Percentiles rank a stretch among this genome's conserved stretches.
These are phyloP conservation scores for Xylaria sp. DNA, from an alignment of 2,329 filamentous ascomycete species.

Conservation along the genomic window DNA sequence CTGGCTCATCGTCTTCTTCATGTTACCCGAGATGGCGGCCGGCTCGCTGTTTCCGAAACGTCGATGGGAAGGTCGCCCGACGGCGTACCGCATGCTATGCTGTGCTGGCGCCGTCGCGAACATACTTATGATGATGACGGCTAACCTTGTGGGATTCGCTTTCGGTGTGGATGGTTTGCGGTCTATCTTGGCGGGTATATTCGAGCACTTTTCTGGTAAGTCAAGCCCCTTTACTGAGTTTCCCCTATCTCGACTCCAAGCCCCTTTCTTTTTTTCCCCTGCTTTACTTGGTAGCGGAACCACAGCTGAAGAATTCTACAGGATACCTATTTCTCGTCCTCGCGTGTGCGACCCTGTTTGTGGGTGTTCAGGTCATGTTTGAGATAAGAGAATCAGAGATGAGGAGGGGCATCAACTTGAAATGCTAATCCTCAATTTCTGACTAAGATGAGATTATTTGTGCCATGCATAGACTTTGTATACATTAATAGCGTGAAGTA, in stretches of 20 bases:
- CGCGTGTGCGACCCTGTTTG: constrained; percentile 81
- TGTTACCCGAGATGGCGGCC: constrained; percentile 86
- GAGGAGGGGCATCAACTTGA: constrained; percentile 82
- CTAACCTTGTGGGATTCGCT: constrained; percentile 95
- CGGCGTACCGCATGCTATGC: constrained; percentile 81
- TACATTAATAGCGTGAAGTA: too few relatives aligned
- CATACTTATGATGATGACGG: constrained; percentile 93
- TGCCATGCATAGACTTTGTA: not conserved
- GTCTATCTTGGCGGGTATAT: constrained; percentile 78
- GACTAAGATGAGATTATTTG: not conserved
- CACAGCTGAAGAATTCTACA: constrained; percentile 38
- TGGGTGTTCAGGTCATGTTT: constrained; percentile 94
- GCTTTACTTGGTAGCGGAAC: not conserved
- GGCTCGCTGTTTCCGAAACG: constrained; percentile 76
- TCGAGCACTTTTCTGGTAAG: constrained; percentile 77
- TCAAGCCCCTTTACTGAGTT: constrained; percentile 19
- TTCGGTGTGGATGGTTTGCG: constrained; percentile 89
- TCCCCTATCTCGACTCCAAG: too few relatives aligned
- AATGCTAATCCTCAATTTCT: constrained; percentile 66
- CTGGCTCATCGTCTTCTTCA: constrained; percentile 94
- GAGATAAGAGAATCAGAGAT: constrained; percentile 88
- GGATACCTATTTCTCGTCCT: constrained; percentile 78
- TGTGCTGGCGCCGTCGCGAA: constrained; percentile 84
- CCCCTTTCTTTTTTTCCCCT: too few relatives aligned
- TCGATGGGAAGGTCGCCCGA: constrained; percentile 76